Evolutionary conservation across 345 rosid genomes (phyloP).

Genomic region (Pelargonium nanum): DNA sequence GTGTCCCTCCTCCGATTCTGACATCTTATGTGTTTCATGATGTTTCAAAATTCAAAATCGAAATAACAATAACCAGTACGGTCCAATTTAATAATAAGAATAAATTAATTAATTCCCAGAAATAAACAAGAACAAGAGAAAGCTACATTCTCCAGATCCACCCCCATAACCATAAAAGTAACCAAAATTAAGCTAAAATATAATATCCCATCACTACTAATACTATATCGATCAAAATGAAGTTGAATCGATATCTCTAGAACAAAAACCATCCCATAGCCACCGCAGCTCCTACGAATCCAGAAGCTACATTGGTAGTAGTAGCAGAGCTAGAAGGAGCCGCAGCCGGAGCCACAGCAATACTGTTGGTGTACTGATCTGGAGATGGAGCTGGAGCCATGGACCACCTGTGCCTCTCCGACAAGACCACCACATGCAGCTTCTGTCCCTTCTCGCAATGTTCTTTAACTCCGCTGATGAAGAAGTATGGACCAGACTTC

Average conservation of each 20-base stretch:
- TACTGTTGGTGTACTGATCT: background rate
- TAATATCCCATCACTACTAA: too few relatives aligned
- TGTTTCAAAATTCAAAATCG: too few relatives aligned
- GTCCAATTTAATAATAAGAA: too few relatives aligned
- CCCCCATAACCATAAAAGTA: too few relatives aligned
- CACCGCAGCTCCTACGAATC: slow-evolving; percentile 17
- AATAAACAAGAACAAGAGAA: too few relatives aligned
- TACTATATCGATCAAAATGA: too few relatives aligned
- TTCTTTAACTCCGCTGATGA: slow-evolving; percentile 67
- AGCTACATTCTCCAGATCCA: too few relatives aligned
- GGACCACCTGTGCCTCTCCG: slow-evolving; percentile 22
- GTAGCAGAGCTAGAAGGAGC: slow-evolving; percentile 24
- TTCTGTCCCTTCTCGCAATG: slow-evolving; percentile 76
- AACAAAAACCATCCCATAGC: slow-evolving; percentile 12
- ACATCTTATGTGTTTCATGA: too few relatives aligned
- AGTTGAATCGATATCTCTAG: background rate
- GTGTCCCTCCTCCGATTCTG: background rate
- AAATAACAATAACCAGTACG: too few relatives aligned
- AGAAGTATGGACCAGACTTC: slow-evolving; percentile 54
- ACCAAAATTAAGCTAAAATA: too few relatives aligned
- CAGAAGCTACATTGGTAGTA: slow-evolving; percentile 9
- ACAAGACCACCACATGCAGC: slow-evolving; percentile 50
- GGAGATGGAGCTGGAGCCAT: slow-evolving; percentile 76
- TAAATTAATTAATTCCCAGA: too few relatives aligned
- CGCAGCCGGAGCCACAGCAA: slow-evolving; percentile 47